Evolutionary conservation across 2,329 filamentous ascomycete genomes (phyloP), one percentile per base, ranked within the genome.

Genomic region (Cladophialophora yegresii): DNA sequence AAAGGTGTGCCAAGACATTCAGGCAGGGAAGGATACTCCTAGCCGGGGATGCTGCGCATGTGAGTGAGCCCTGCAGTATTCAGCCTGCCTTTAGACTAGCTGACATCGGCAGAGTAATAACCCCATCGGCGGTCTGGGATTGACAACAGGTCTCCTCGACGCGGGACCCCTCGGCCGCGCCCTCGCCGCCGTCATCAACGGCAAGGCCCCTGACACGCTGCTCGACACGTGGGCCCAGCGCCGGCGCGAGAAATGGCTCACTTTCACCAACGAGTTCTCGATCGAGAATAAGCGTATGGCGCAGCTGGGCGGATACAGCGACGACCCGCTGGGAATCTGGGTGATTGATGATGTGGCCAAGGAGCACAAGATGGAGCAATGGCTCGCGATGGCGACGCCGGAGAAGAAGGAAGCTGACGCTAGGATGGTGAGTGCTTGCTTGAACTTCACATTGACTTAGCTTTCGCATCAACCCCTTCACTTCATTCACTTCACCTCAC

Each of bases 21-120:
- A 58, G 66, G 43, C 57, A 56, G 20, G 68, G 68, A n/a, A 63
- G 67, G 13, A 53, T 69, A 6, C 47, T 70, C 13, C 49, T 70
- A 45, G 67, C 65, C 12, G 67, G 68, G 53, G 68, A 70, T 61
- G 67, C 68, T 58, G 67, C 64, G 16, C 67, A 69, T 66, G 66
- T 66, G 43, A 40, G 66, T 43, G n/a, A n/a, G n/a, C 13, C 36
- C 8, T 43, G 16, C 36, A 16, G n/a, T n/a, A n/a, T n/a, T n/a
- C n/a, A n/a, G n/a, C n/a, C n/a, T n/a, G n/a, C n/a, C n/a, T n/a
- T n/a, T n/a, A 1, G 12, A 3, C 45, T n/a, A 4, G 28, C 47
- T 33, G 26, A 58, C 45, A 26, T n/a, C 23, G 6, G 7, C n/a
- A 67, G 65, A 66, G 63, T 22, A 69, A 69, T 54, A 70, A 70